phyloP scores from a whole-genome alignment of 2,329 filamentous ascomycete genomes.

The Alternaria gaisen region DNA sequence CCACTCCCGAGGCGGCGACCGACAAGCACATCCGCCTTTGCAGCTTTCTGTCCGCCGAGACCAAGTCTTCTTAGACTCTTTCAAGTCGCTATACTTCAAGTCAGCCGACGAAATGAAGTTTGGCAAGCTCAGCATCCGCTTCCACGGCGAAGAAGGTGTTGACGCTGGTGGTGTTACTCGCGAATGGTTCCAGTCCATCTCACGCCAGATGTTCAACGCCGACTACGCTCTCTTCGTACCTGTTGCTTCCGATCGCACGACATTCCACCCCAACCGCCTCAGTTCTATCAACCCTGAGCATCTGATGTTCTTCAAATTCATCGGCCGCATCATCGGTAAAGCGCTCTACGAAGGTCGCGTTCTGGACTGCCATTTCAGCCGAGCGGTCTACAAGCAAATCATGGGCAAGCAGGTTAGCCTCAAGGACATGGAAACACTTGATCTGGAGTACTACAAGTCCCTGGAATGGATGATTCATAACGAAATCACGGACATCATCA shows the following conservation, averaged over 20 bases:
- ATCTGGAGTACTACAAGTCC: slow-evolving; percentile 98
- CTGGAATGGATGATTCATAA: slow-evolving; percentile 98
- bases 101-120: slow-evolving; percentile 97
- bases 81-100: slow-evolving; percentile 98
- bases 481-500: slow-evolving; percentile 97
- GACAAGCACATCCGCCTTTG: slow-evolving; percentile 75
- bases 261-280: slow-evolving; percentile 96
- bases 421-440: slow-evolving; percentile 99
- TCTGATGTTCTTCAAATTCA: slow-evolving; percentile 98
- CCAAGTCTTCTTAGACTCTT: slow-evolving; percentile 97
- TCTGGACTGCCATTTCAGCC: slow-evolving; percentile 97
- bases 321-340: slow-evolving; percentile 97
- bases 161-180: slow-evolving; percentile 97
- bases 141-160: slow-evolving; percentile 96
- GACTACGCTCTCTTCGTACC: slow-evolving; percentile 97
- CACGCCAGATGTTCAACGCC: slow-evolving; percentile 98
- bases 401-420: slow-evolving; percentile 93
- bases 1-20: slow-evolving; percentile 75
- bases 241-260: slow-evolving; percentile 95
- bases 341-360: slow-evolving; percentile 95
- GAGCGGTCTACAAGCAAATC: slow-evolving; percentile 97
- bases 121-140: slow-evolving; percentile 96
- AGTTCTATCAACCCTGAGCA: slow-evolving; percentile 96
- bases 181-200: slow-evolving; percentile 98
- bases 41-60: slow-evolving; percentile 91